These are phyloP conservation scores for Heimioporus sp. DNA, from an alignment of 768 basidiomycete genomes.

Conservation along the genomic window DNA sequence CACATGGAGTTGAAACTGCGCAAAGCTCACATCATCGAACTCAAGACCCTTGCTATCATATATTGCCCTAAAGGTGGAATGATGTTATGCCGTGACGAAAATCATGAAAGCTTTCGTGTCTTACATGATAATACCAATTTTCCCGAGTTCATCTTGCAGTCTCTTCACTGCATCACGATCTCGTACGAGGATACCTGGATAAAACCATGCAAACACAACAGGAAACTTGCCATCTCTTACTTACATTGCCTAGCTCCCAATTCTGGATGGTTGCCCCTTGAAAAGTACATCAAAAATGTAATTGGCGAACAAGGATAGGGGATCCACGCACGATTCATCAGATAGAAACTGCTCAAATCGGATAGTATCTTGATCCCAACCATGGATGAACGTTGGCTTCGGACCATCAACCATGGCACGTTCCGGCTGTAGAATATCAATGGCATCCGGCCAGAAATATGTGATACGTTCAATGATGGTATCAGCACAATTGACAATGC, in stretches of 20 bases:
- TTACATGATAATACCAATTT: constrained; percentile 59
- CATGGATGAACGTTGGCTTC: constrained; percentile 57
- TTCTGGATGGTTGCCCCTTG: constrained; percentile 48
- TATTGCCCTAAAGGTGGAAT: constrained; percentile 21
- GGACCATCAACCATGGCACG: constrained; percentile 50
- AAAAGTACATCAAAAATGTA: constrained; percentile 9
- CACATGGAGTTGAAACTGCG: not conserved
- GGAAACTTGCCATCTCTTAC: not conserved
- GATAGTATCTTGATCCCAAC: constrained; percentile 42
- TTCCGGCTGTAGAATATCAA: constrained; percentile 59
- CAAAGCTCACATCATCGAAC: constrained; percentile 17
- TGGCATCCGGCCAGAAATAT: constrained; percentile 60
- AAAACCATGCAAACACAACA: not conserved
- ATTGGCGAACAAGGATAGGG: not conserved
- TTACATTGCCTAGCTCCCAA: constrained; percentile 68
- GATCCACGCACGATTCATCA: constrained; percentile 38
- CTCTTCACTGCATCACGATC: constrained; percentile 49
- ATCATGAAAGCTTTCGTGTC: constrained; percentile 7
- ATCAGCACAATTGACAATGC: constrained; percentile 72
- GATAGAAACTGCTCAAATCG: constrained; percentile 59
- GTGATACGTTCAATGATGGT: constrained; percentile 59
- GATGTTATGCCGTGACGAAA: not conserved
- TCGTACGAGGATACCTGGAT: constrained; percentile 66
- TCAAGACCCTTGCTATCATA: constrained; percentile 33
- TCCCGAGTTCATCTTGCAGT: constrained; percentile 51